Evolutionary conservation across 2,329 filamentous ascomycete genomes (phyloP).

Genomic region (Colletotrichum falcatum): DNA sequence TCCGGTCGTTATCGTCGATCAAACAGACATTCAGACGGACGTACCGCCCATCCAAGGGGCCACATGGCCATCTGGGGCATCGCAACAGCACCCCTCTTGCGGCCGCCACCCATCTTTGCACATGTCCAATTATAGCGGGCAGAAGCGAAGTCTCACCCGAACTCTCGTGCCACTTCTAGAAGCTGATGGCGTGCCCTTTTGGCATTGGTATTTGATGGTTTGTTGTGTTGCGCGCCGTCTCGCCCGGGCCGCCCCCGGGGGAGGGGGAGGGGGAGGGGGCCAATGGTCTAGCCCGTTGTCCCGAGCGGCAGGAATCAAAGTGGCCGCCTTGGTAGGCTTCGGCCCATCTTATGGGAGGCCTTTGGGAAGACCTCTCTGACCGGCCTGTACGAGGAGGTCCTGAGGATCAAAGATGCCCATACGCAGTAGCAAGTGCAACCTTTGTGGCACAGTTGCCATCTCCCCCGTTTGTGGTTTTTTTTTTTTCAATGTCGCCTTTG

Average conservation of each 20-base stretch:
- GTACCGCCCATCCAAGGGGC: conserved; percentile 13
- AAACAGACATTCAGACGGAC: conserved; percentile 36
- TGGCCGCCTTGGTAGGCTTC: neutral
- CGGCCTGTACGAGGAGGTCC: no score
- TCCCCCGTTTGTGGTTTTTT: no score
- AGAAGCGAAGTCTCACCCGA: conserved; percentile 22
- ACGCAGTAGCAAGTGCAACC: neutral
- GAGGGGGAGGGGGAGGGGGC: no score
- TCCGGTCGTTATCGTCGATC: conserved; percentile 37
- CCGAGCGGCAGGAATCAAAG: neutral
- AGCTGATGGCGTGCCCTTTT: neutral
- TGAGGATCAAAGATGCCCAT: no score
- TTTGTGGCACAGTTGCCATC: conserved; percentile 27
- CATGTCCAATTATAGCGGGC: conserved; percentile 37
- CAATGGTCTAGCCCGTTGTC: neutral
- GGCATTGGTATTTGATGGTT: conserved; percentile 4
- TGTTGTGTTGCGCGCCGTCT: conserved; percentile 10
- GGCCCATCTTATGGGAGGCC: conserved; percentile 16
- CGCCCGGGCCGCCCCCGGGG: neutral
- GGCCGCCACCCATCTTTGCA: conserved; percentile 17
- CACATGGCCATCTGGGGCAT: conserved; percentile 10
- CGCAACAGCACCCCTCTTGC: neutral
- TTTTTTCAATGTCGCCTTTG: neutral
- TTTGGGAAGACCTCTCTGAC: conserved; percentile 9
- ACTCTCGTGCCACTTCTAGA: conserved; percentile 22